Evolutionary conservation across 2,329 filamentous ascomycete genomes (phyloP).

Genomic region (Cercospora zeina): DNA sequence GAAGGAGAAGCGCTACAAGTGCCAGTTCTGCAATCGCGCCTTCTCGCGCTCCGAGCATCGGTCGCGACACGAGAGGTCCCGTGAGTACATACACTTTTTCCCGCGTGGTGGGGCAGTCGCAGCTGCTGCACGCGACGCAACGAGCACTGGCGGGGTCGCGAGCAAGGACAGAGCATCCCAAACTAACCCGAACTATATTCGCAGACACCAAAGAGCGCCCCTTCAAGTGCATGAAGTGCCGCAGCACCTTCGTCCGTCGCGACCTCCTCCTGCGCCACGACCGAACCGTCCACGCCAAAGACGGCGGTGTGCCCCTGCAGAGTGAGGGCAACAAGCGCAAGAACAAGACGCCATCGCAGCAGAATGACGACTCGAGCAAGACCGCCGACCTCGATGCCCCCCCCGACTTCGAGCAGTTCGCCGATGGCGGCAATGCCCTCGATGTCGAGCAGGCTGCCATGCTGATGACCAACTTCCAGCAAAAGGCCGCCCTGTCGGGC

Average conservation of each 20-base stretch:
- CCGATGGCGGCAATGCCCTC: conserved; percentile 86
- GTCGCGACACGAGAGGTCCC: conserved; percentile 93
- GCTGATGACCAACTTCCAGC: conserved; percentile 96
- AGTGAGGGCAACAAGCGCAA: conserved; percentile 85
- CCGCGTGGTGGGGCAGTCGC: conserved; percentile 25
- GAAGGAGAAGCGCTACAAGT: conserved; percentile 96
- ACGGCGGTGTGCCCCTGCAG: conserved; percentile 89
- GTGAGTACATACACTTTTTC: conserved; percentile 63
- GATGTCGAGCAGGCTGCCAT: conserved; percentile 97
- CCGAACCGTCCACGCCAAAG: conserved; percentile 96
- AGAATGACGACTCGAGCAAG: conserved; percentile 53
- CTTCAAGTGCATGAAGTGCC: conserved; percentile 98
- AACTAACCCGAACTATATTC: conserved; percentile 16
- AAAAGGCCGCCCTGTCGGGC: conserved; percentile 79
- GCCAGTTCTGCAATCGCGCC: conserved; percentile 64
- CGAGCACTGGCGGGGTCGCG: conserved; percentile 29
- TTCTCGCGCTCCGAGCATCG: conserved; percentile 97
- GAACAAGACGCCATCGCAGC: conserved; percentile 28
- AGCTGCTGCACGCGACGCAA: conserved; percentile 19
- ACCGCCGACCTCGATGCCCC: conserved; percentile 79
- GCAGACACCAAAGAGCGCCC: conserved; percentile 97
- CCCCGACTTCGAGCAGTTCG: conserved; percentile 84
- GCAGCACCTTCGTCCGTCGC: conserved; percentile 96
- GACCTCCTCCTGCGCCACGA: conserved; percentile 96
- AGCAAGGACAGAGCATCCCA: conserved; percentile 15